Conservation (phyloP, 768 basidiomycete species). For the Scleroderma citrinum region DNA sequence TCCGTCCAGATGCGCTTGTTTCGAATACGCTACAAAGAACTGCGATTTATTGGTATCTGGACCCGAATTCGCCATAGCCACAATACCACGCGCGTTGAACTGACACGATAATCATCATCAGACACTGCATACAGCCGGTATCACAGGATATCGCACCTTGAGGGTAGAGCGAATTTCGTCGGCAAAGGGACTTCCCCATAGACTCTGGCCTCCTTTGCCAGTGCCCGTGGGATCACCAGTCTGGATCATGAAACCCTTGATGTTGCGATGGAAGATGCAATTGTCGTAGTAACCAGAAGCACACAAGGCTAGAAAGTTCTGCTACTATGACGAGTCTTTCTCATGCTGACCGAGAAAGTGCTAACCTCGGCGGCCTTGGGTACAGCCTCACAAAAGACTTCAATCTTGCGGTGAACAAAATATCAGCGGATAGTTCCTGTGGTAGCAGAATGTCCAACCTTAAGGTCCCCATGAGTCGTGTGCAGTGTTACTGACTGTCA, state of each 20-base stretch:
- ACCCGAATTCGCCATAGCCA: slow-evolving; percentile 98
- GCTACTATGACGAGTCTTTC: slow-evolving; percentile 3
- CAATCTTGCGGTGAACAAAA: slow-evolving; percentile 53
- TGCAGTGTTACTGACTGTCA: slow-evolving; percentile 88
- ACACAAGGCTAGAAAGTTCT: slow-evolving; percentile 96
- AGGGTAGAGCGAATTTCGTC: slow-evolving; percentile 94
- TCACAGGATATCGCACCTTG: slow-evolving; percentile 50
- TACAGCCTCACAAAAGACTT: slow-evolving; percentile 95
- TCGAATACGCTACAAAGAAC: slow-evolving; percentile 86
- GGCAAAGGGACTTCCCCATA: slow-evolving; percentile 88
- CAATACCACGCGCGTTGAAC: slow-evolving; percentile 93
- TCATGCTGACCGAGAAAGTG: background rate
- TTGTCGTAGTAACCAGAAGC: slow-evolving; percentile 84
- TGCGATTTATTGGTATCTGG: slow-evolving; percentile 90
- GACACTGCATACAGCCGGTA: background rate
- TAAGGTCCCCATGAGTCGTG: slow-evolving; percentile 91
- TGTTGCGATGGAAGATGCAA: slow-evolving; percentile 89
- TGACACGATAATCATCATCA: slow-evolving; percentile 24
- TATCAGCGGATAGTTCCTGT: background rate
- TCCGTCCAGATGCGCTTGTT: slow-evolving; percentile 90
- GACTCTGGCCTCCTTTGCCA: slow-evolving; percentile 95
- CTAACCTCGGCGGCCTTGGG: slow-evolving; percentile 92
- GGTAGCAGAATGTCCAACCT: slow-evolving; percentile 47
- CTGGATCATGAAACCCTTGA: slow-evolving; percentile 95
- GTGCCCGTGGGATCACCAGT: slow-evolving; percentile 85